Evolutionary conservation across 2,329 filamentous ascomycete genomes (phyloP).

Genomic region (Pyrenophora graminea): DNA sequence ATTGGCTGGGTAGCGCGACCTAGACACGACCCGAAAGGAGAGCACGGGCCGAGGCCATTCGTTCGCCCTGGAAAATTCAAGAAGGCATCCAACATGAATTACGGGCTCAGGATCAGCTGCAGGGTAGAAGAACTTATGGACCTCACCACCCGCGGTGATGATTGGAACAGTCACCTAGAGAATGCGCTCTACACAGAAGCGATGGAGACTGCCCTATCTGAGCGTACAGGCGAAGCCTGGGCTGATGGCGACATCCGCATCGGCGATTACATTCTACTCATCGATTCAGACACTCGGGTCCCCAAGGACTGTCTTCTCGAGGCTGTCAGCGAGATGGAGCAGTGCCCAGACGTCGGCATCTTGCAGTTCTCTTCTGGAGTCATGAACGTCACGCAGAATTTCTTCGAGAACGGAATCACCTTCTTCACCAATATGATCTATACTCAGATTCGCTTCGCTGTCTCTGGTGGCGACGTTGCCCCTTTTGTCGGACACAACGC

Average conservation of each 20-base stretch:
- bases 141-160: slow-evolving; percentile 23
- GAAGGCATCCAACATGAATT: slow-evolving; percentile 74
- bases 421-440: slow-evolving; percentile 82
- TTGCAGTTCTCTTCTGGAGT: slow-evolving; percentile 72
- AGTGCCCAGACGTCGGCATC: slow-evolving; percentile 75
- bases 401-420: slow-evolving; percentile 76
- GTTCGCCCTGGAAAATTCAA: slow-evolving; percentile 45
- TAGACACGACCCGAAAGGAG: slow-evolving; percentile 44
- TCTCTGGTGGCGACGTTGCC: slow-evolving; percentile 71
- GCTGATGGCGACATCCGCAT: slow-evolving; percentile 85
- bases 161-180: slow-evolving; percentile 43
- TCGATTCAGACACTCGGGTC: slow-evolving; percentile 42
- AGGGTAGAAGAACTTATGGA: slow-evolving; percentile 65
- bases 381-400: slow-evolving; percentile 74
- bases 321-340: slow-evolving; percentile 80
- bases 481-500: slow-evolving; percentile 81
- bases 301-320: slow-evolving; percentile 77
- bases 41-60: slow-evolving; percentile 26
- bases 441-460: slow-evolving; percentile 70
- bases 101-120: slow-evolving; percentile 64
- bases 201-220: slow-evolving; percentile 67
- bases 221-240: slow-evolving; percentile 68
- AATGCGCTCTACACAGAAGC: slow-evolving; percentile 36
- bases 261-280: slow-evolving; percentile 79
- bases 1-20: slow-evolving; percentile 57